Evolutionary conservation across 202 grass and related monocot species (phyloP).

Genomic region (Setaria italica): DNA sequence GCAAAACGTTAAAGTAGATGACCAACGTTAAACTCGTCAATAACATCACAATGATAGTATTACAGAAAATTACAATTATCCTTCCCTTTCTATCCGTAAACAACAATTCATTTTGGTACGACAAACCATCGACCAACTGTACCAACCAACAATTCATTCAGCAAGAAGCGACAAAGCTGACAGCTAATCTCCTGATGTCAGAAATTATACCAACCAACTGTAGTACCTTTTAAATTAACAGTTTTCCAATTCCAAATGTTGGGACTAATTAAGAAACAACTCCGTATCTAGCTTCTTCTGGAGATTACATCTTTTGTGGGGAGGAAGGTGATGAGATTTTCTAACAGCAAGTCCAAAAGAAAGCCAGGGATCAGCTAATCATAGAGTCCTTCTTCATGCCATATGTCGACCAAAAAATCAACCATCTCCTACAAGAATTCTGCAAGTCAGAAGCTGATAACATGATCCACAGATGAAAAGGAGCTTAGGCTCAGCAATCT

Average conservation of each 20-base stretch:
- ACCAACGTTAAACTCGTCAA: background rate
- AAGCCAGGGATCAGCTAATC: constrained; percentile 58
- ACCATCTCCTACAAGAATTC: constrained; percentile 79
- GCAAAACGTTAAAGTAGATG: background rate
- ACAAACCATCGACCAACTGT: background rate
- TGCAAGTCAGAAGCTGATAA: constrained; percentile 22
- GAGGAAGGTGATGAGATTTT: constrained; percentile 18
- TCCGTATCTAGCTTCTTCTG: constrained; percentile 24
- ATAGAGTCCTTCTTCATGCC: constrained; percentile 86
- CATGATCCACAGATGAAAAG: background rate
- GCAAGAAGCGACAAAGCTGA: constrained; percentile 9
- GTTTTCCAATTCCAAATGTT: constrained; percentile 6
- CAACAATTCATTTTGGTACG: background rate
- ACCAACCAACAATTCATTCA: background rate
- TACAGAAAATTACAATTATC: background rate
- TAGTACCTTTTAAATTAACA: constrained; percentile 17
- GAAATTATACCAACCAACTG: constrained; percentile 28
- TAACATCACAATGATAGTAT: background rate
- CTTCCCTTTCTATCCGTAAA: background rate
- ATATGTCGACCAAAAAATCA: constrained; percentile 93
- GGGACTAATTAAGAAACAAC: background rate
- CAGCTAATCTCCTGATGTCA: background rate
- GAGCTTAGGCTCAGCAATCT: constrained; percentile 33
- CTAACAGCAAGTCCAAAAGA: background rate
- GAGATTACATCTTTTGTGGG: background rate